A percentile compares a stretch with the other conserved stretches of the same genome.
Evolutionary conservation across 345 rosid species (phyloP).

Genomic region (Eucalyptus sp.): DNA sequence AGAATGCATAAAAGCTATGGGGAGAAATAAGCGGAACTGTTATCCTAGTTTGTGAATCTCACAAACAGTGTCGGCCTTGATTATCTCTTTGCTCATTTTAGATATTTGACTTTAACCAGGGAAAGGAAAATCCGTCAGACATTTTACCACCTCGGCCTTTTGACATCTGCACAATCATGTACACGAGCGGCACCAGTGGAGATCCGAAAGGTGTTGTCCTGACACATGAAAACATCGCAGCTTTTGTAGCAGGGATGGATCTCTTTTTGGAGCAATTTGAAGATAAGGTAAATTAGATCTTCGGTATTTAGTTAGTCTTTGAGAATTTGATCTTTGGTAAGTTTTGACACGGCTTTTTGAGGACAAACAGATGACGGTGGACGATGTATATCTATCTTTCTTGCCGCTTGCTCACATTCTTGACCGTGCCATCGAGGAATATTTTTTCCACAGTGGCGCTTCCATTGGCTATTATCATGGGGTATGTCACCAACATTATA

Average conservation of each 20-base stretch:
- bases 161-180: slow-evolving; percentile 83
- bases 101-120: slow-evolving; percentile 22
- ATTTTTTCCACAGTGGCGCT: slow-evolving; percentile 82
- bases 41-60: background rate
- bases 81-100: background rate
- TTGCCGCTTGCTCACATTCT: slow-evolving; percentile 91
- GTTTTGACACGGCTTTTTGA: background rate
- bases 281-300: slow-evolving; percentile 50
- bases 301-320: background rate
- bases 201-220: slow-evolving; percentile 93
- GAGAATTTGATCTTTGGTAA: background rate
- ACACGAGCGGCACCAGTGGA: slow-evolving; percentile 99
- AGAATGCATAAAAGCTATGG: background rate
- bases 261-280: slow-evolving; percentile 78
- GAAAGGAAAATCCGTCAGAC: slow-evolving; percentile 47
- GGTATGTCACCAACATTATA: slow-evolving; percentile 21
- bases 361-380: slow-evolving; percentile 60
- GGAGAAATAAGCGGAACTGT: background rate
- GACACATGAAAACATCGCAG: slow-evolving; percentile 63
- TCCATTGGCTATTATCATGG: slow-evolving; percentile 95
- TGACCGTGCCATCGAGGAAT: slow-evolving; percentile 83
- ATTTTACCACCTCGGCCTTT: slow-evolving; percentile 49
- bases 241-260: slow-evolving; percentile 59
- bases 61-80: background rate
- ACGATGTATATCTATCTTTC: slow-evolving; percentile 87